A percentile compares a stretch with the other conserved stretches of the same genome.
Evolutionary conservation across 2,329 filamentous ascomycete species (phyloP).

Genomic region (Colletotrichum euphorbiae): DNA sequence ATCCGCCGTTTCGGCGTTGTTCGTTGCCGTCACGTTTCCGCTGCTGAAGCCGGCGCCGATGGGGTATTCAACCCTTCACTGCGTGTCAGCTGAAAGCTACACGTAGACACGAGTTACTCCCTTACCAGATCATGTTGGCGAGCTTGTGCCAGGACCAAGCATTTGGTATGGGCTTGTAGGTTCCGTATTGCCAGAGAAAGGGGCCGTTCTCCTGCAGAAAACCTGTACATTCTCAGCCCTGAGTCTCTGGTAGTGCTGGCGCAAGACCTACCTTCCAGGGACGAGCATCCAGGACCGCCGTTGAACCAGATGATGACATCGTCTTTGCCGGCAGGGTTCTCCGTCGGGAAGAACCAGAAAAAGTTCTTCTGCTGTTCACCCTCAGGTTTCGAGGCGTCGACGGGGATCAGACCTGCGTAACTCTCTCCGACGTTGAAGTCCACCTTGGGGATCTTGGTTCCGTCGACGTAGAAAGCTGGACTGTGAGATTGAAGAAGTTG

Average conservation of each 20-base stretch:
- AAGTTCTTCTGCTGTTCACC: slow-evolving; percentile 66
- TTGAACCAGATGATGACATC: slow-evolving; percentile 97
- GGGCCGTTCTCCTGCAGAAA: slow-evolving; percentile 87
- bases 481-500: background rate
- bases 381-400: slow-evolving; percentile 62
- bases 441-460: slow-evolving; percentile 74
- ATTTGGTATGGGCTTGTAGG: slow-evolving; percentile 74
- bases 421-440: slow-evolving; percentile 75
- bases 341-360: slow-evolving; percentile 98
- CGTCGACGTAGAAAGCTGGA: slow-evolving; percentile 72
- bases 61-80: slow-evolving; percentile 81
- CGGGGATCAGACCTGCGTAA: slow-evolving; percentile 71
- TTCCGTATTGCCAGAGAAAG: slow-evolving; percentile 78
- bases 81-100: background rate
- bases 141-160: slow-evolving; percentile 99
- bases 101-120: too few relatives aligned
- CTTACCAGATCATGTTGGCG: slow-evolving; percentile 85
- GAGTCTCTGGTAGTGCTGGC: too few relatives aligned
- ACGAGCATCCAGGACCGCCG: slow-evolving; percentile 95
- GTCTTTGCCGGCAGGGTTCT: slow-evolving; percentile 91
- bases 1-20: slow-evolving; percentile 86
- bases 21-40: slow-evolving; percentile 87
- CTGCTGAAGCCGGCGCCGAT: slow-evolving; percentile 98
- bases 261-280: slow-evolving; percentile 80
- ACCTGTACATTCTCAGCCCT: slow-evolving; percentile 50